phyloP scores from a whole-genome alignment of 441 rosid genomes.

The Pelargonium fulgidum region DNA sequence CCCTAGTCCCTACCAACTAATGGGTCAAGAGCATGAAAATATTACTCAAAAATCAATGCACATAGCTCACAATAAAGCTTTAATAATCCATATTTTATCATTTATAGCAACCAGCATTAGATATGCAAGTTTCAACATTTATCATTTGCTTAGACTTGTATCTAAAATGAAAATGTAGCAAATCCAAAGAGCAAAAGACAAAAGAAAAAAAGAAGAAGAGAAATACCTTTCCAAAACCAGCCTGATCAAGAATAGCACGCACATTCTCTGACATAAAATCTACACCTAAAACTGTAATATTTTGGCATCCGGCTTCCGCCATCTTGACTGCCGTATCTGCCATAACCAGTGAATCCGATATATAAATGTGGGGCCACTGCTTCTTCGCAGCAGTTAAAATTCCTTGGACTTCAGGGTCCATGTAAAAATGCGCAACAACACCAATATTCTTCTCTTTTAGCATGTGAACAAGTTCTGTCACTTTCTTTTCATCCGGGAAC shows the following conservation, averaged over 20 bases:
- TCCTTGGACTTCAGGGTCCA: conserved; percentile 99
- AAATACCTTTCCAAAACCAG: conserved; percentile 69
- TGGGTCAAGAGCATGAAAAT: too few species aligned
- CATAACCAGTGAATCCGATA: conserved; percentile 93
- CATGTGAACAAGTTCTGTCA: conserved; percentile 54
- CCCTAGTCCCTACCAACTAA: too few species aligned
- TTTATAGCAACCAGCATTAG: too few species aligned
- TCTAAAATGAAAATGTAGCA: background rate
- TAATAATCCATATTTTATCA: background rate
- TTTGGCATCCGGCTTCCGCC: conserved; percentile 88
- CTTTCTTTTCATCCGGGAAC: conserved; percentile 62
- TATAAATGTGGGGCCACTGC: conserved; percentile 83
- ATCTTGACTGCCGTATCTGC: conserved; percentile 91
- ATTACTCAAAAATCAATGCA: background rate
- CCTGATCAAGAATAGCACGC: conserved; percentile 91
- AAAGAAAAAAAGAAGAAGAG: background rate
- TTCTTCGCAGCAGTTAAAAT: conserved; percentile 83
- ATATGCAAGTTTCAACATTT: background rate
- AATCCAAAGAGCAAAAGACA: background rate
- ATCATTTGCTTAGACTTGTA: background rate
- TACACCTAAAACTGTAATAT: conserved; percentile 81
- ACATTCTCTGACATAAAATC: conserved; percentile 98
- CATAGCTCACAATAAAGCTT: background rate
- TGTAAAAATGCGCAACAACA: conserved; percentile 84
- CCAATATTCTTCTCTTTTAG: conserved; percentile 85